Evolutionary conservation across 495 filamentous ascomycete species (phyloP).

Genomic region (Saxophila tyrrhenica): DNA sequence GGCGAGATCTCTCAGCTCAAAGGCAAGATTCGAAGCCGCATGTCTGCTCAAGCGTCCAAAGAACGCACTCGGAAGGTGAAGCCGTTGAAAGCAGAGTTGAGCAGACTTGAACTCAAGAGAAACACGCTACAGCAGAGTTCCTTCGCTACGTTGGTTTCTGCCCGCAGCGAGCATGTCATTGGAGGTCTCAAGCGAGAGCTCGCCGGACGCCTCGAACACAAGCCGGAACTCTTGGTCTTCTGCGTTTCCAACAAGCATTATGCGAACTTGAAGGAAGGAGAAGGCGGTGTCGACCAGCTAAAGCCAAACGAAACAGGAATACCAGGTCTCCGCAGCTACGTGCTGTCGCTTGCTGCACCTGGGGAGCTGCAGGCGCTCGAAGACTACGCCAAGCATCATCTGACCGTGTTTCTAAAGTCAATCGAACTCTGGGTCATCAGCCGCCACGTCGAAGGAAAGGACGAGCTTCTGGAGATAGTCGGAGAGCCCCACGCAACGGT

Average conservation of each 20-base stretch:
- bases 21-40: background rate
- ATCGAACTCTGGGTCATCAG: conserved; percentile 7
- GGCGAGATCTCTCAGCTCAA: background rate
- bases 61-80: background rate
- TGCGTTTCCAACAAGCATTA: conserved; percentile 15
- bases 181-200: background rate
- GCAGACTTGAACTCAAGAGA: background rate
- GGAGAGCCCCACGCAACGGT: background rate
- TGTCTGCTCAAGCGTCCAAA: background rate
- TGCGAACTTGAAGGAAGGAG: background rate
- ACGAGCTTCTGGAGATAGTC: background rate
- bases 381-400: background rate
- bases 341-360: conserved; percentile 7
- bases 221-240: background rate
- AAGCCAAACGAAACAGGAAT: background rate
- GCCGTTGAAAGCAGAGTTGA: background rate
- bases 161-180: conserved; percentile 7
- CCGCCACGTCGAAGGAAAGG: background rate
- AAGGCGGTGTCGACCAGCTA: background rate
- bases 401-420: conserved; percentile 6
- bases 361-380: conserved; percentile 1
- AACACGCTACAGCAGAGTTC: background rate
- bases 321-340: conserved; percentile 6
- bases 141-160: background rate
- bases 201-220: background rate